Evolutionary conservation across 2,329 filamentous ascomycete species (phyloP).

Genomic region (Fusarium decemcellulare): DNA sequence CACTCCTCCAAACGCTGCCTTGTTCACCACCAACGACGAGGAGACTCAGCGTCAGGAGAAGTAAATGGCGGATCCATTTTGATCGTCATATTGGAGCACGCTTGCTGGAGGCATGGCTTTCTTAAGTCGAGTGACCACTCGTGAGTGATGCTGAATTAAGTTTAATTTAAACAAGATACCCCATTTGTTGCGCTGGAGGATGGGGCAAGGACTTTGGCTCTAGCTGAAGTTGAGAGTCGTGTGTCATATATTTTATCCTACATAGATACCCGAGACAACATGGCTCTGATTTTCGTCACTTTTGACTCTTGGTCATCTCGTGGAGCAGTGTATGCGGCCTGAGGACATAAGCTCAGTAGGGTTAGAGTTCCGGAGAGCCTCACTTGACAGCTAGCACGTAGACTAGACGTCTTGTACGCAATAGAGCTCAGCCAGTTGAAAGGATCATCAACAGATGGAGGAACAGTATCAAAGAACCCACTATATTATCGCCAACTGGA

Average conservation of each 20-base stretch:
- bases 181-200: conserved; percentile 2
- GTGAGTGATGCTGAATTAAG: background rate
- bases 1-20: conserved; percentile 36
- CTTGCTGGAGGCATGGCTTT: background rate
- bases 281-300: conserved; percentile 1
- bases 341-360: too few species aligned
- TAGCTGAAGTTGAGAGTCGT: conserved; percentile 7
- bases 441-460: too few species aligned
- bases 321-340: background rate
- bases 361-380: too few species aligned
- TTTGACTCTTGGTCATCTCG: background rate
- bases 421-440: too few species aligned
- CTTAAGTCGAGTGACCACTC: background rate
- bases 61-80: background rate
- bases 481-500: too few species aligned
- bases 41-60: conserved; percentile 49
- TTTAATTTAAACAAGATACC: conserved; percentile 13
- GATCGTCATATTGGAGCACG: background rate
- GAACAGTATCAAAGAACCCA: too few species aligned
- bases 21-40: conserved; percentile 53
- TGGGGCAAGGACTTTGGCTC: background rate
- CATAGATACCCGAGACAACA: conserved; percentile 32
- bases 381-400: too few species aligned
- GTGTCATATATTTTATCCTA: conserved; percentile 16
- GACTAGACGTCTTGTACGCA: too few species aligned